Conservation (phyloP, 169 alveolate genomes). For the Ichthyophthirius multifiliis region DNA sequence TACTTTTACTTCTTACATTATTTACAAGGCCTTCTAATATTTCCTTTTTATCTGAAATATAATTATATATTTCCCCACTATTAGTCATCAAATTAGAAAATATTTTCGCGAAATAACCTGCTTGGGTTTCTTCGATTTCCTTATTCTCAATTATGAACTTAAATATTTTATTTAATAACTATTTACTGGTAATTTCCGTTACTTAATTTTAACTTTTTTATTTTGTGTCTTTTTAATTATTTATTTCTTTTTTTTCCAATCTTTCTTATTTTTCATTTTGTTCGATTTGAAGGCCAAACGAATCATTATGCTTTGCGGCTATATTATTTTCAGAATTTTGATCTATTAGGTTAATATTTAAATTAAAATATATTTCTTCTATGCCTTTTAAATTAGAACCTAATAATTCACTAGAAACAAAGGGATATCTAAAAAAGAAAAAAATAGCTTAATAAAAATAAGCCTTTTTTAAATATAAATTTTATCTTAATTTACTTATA, state of each 20-base stretch:
- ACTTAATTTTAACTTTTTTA: not conserved
- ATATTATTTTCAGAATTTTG: no score
- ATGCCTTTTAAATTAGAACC: not conserved
- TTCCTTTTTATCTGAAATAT: not conserved
- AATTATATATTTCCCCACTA: not conserved
- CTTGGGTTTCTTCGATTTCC: not conserved
- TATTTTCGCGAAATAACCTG: not conserved
- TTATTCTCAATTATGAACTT: not conserved
- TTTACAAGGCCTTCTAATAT: not conserved
- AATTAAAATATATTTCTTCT: not conserved
- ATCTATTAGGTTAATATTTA: not conserved
- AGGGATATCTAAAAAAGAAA: conserved; percentile 6
- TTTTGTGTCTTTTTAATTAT: no score
- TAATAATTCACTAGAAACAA: not conserved
- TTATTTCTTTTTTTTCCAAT: no score
- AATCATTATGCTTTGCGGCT: no score
- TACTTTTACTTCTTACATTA: not conserved
- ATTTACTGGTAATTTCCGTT: not conserved
- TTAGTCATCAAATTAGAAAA: not conserved
- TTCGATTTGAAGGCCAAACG: no score
- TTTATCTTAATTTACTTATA: not conserved
- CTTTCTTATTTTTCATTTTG: no score
- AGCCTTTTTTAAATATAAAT: no score
- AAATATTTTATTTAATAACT: not conserved
- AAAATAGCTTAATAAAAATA: no score